Evolutionary conservation across 371 early-diverging fungal genomes (phyloP).

Genomic region (Haplosporangium sp.): DNA sequence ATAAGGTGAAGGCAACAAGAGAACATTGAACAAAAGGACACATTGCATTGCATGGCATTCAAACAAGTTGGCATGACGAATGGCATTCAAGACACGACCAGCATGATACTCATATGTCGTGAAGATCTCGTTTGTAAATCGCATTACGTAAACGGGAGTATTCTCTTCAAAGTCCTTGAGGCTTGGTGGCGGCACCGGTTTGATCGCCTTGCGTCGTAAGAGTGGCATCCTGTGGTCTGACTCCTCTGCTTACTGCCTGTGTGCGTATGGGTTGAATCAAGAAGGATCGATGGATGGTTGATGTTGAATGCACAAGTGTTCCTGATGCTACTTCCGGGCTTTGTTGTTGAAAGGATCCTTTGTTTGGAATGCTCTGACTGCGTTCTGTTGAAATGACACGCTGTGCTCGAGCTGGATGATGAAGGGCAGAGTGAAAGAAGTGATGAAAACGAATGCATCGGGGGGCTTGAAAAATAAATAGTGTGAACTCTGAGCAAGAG

Average conservation of each 20-base stretch:
- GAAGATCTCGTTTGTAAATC: slow-evolving; percentile 86
- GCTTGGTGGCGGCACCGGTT: slow-evolving; percentile 58
- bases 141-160: slow-evolving; percentile 78
- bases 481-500: too few species aligned
- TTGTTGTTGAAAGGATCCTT: too few species aligned
- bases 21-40: background rate
- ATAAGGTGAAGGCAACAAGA: background rate
- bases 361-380: too few species aligned
- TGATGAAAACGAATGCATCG: too few species aligned
- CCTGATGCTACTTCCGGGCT: too few species aligned
- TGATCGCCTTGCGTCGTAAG: slow-evolving; percentile 66
- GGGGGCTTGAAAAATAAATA: too few species aligned
- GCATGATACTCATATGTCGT: slow-evolving; percentile 80
- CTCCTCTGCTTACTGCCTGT: too few species aligned
- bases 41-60: background rate
- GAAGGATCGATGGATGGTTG: background rate
- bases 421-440: background rate
- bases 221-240: slow-evolving; percentile 62
- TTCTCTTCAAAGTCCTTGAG: slow-evolving; percentile 60
- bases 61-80: background rate
- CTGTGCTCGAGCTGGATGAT: background rate
- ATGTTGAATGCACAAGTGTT: too few species aligned
- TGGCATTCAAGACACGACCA: background rate
- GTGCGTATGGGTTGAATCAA: background rate
- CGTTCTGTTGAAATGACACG: background rate